Evolutionary conservation across 2,329 filamentous ascomycete species (phyloP), one percentile per base, ranked within the genome.

Genomic region (Nemania sp.): DNA sequence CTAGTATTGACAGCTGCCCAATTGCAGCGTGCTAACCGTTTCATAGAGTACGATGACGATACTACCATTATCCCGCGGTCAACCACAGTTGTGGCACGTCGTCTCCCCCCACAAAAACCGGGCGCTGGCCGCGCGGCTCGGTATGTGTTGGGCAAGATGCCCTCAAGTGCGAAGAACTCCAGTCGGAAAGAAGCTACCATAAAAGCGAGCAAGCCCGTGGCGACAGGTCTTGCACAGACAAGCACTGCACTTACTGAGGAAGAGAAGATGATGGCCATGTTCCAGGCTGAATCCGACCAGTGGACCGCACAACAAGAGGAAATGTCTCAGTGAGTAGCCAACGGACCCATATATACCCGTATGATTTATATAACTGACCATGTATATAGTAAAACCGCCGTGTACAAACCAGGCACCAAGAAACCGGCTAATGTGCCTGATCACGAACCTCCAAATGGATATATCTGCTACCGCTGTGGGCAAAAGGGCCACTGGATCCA

Each of bases 401-500:
- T 88, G 3, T 82, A 83, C 72, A 85, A 87, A 68, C 77, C 82
- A 20, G 84, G 84, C 12, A 73, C 77, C 49, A 95, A 95, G 72
- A 83, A 87, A 66, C 83, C 86, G 3, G 81, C 84, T 59, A 90
- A 91, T 66, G 90, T 96, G 29, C 95, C 95, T 3, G 93, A 96
- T 69, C 93, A 97, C 72, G 92, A 95, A 47, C 93, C 95, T 2
- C 95, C 95, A 1, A 90, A 90, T 54, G 93, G 93, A 54, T 99
- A 99, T 76, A 89, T 97, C 63, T 99, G 95, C 78, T 97, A 97
- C 74, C 89, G 95, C 51, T 99, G 95, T 77, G 90, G 92, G 63
- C 90, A 97, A 76, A 97, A 97, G 79, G 95, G 93, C n/a, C 95
- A 99, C 76, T 99, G 94, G 94, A 99, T 99, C 65, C 94, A 98